These are phyloP conservation scores for Mortierella sp. DNA, from an alignment of 371 early-diverging fungal genomes.

Conservation along the genomic window DNA sequence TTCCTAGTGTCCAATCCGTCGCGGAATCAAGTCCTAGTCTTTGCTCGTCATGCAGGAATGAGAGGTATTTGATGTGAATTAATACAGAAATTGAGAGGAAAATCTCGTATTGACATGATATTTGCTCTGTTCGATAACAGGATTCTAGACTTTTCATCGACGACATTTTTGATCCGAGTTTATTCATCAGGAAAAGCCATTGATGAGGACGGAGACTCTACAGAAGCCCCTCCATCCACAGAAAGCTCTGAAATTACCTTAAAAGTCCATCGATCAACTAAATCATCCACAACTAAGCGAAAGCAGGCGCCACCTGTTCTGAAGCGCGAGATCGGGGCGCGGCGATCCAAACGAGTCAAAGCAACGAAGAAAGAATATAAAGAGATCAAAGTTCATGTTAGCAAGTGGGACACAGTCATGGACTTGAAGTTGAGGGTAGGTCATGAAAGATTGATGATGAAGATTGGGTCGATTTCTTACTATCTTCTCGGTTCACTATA, in stretches of 20 bases:
- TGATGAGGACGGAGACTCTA: background rate
- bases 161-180: conserved; percentile 29
- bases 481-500: background rate
- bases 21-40: conserved; percentile 12
- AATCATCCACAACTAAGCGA: conserved; percentile 9
- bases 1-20: background rate
- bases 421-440: conserved; percentile 49
- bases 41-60: conserved; percentile 30
- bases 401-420: conserved; percentile 42
- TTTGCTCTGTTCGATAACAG: conserved; percentile 9
- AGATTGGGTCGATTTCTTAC: background rate
- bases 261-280: background rate
- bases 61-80: conserved; percentile 18
- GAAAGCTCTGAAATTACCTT: background rate
- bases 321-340: conserved; percentile 3
- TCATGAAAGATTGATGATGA: background rate
- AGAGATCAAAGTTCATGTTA: conserved; percentile 19
- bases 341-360: conserved; percentile 41
- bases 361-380: conserved; percentile 21
- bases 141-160: conserved; percentile 30
- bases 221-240: background rate
- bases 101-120: background rate
- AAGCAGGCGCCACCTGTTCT: background rate
- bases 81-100: no score
- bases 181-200: conserved; percentile 10